Conservation (phyloP, 2,329 filamentous ascomycete species). For the Trichophyton schoenleinii region DNA sequence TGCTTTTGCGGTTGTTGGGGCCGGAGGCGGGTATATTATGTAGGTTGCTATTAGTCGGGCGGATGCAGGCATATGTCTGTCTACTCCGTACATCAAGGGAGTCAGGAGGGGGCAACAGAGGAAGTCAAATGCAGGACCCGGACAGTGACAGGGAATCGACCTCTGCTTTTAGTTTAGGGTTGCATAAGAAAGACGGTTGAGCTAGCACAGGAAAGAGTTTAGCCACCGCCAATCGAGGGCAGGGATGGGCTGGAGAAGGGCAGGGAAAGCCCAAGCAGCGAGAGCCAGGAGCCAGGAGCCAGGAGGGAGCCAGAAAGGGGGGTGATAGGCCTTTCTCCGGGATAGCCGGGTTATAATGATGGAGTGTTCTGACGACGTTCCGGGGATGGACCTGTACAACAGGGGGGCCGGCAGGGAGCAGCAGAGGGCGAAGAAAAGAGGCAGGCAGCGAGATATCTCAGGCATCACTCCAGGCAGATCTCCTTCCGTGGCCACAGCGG, state of each 20-base stretch:
- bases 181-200: constrained; percentile 3
- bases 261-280: not conserved
- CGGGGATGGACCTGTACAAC: constrained; percentile 2
- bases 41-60: constrained; percentile 1
- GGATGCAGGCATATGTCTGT: constrained; percentile 1
- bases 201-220: constrained; percentile 4
- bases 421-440: not conserved
- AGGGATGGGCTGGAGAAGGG: not conserved
- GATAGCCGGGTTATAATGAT: not conserved
- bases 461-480: not conserved
- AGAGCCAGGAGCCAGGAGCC: not conserved
- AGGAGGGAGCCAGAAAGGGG: not conserved
- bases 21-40: constrained; percentile 4
- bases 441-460: not conserved
- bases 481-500: not conserved
- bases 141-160: not conserved
- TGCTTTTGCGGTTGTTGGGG: constrained; percentile 3
- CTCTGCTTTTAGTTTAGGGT: constrained; percentile 5
- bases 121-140: constrained; percentile 5
- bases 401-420: not conserved
- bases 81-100: not conserved
- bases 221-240: not conserved
- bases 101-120: not conserved
- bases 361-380: not conserved
- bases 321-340: not conserved